Conservation (phyloP, 139 green algal species). For the Pycnococcus provasolii region DNA sequence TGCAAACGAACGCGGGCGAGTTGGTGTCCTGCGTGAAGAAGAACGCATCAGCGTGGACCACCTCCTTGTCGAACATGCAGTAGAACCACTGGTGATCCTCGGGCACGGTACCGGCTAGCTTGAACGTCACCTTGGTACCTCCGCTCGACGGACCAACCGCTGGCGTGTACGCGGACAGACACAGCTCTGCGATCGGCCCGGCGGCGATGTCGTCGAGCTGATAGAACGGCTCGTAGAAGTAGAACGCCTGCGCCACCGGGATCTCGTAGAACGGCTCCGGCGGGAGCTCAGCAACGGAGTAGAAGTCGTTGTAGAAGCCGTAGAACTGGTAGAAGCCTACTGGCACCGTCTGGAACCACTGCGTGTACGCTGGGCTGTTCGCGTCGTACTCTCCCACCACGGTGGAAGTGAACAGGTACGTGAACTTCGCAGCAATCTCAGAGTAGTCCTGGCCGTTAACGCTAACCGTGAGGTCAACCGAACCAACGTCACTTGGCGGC, state of each 20-base stretch:
- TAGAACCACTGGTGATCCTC: constrained; percentile 17
- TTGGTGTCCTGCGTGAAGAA: constrained; percentile 18
- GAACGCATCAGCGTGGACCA: constrained; percentile 20
- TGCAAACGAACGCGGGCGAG: constrained; percentile 13
- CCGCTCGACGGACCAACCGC: constrained; percentile 9
- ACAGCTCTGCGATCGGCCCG: constrained; percentile 11
- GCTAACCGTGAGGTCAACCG: not conserved
- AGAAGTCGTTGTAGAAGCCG: constrained; percentile 23
- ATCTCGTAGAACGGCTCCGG: constrained; percentile 8
- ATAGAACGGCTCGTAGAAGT: constrained; percentile 21
- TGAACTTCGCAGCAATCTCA: constrained; percentile 16
- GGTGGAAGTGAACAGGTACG: constrained; percentile 12
- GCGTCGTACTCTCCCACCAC: not conserved
- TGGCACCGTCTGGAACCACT: constrained; percentile 2
- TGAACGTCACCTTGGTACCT: constrained; percentile 14
- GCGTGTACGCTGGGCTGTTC: not conserved
- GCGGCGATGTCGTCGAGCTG: not conserved
- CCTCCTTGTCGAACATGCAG: constrained; percentile 22
- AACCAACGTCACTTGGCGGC: not conserved
- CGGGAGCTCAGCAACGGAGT: not conserved
- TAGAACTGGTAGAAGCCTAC: constrained; percentile 23
- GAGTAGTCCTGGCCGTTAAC: constrained; percentile 23
- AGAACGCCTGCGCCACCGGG: constrained; percentile 5
- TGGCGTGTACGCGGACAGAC: constrained; percentile 6
- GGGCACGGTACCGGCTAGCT: constrained; percentile 15